Evolutionary conservation across 1,284 basidiomycete species (phyloP).

Genomic region (Cryptococcus sp.): DNA sequence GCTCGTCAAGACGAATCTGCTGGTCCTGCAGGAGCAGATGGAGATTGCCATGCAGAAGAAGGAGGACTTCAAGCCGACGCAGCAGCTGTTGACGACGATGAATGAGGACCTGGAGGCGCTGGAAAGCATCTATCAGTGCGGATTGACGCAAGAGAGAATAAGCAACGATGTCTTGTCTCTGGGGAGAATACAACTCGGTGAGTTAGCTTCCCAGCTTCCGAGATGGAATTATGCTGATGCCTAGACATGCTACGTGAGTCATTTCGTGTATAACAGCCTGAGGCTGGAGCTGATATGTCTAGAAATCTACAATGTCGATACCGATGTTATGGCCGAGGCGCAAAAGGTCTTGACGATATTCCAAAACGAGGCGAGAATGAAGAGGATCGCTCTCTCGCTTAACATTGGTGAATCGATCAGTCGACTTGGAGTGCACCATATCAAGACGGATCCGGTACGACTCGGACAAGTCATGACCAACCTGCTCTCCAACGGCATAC

Average conservation of each 20-base stretch:
- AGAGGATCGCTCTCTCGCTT: conserved; percentile 30
- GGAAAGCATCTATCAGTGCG: conserved; percentile 44
- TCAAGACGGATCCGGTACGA: conserved; percentile 41
- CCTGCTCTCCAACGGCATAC: conserved; percentile 40
- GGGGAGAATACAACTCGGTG: conserved; percentile 46
- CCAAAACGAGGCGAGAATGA: conserved; percentile 47
- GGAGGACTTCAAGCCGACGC: conserved; percentile 29
- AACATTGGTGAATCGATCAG: conserved; percentile 24
- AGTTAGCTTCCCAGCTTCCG: not conserved
- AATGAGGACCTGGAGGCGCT: conserved; percentile 45
- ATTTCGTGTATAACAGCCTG: not conserved
- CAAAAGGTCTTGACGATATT: conserved; percentile 44
- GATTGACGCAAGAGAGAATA: conserved; percentile 48
- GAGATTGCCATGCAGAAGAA: conserved; percentile 17
- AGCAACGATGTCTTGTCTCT: conserved; percentile 49
- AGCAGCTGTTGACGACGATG: conserved; percentile 39
- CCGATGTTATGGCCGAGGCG: conserved; percentile 36
- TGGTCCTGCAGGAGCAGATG: conserved; percentile 34
- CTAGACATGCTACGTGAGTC: conserved; percentile 35
- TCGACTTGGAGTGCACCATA: conserved; percentile 15
- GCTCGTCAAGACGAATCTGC: conserved; percentile 40
- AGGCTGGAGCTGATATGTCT: not conserved
- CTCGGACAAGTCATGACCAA: conserved; percentile 43
- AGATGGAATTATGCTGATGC: not conserved
- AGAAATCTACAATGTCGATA: conserved; percentile 43